Conservation (phyloP, 768 basidiomycete genomes). For the Hortiboletus campestris region DNA sequence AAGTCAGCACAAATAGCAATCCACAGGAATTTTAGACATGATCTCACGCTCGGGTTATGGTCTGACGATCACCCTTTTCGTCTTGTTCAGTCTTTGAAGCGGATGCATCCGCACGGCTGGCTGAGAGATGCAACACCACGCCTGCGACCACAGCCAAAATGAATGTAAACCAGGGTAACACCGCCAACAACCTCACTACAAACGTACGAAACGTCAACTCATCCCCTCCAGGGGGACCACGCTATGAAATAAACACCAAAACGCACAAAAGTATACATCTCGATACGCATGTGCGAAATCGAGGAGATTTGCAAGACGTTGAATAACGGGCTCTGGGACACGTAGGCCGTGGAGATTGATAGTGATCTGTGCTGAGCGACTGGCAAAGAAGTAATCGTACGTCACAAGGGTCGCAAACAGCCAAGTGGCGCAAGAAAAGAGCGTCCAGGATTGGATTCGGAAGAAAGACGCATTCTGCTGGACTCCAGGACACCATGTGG, state of each 20-base stretch:
- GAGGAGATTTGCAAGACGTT: constrained; percentile 34
- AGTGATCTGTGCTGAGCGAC: constrained; percentile 41
- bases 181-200: constrained; percentile 47
- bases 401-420: constrained; percentile 50
- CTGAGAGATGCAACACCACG: constrained; percentile 34
- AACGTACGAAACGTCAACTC: constrained; percentile 1
- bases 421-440: constrained; percentile 45
- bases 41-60: not conserved
- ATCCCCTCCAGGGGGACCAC: not conserved
- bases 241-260: not conserved
- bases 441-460: constrained; percentile 34
- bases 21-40: not conserved
- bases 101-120: constrained; percentile 5
- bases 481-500: constrained; percentile 19
- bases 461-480: constrained; percentile 12
- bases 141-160: constrained; percentile 40
- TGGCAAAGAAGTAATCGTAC: constrained; percentile 47
- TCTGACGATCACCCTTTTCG: not conserved
- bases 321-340: constrained; percentile 38
- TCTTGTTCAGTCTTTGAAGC: not conserved
- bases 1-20: not conserved
- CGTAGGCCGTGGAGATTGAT: constrained; percentile 39
- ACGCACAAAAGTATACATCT: constrained; percentile 44
- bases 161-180: constrained; percentile 53
- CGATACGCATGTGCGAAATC: constrained; percentile 45